Evolutionary conservation across 495 filamentous ascomycete species (phyloP), one percentile per base, ranked within the genome.

Genomic region (Tuber umbilicatum): DNA sequence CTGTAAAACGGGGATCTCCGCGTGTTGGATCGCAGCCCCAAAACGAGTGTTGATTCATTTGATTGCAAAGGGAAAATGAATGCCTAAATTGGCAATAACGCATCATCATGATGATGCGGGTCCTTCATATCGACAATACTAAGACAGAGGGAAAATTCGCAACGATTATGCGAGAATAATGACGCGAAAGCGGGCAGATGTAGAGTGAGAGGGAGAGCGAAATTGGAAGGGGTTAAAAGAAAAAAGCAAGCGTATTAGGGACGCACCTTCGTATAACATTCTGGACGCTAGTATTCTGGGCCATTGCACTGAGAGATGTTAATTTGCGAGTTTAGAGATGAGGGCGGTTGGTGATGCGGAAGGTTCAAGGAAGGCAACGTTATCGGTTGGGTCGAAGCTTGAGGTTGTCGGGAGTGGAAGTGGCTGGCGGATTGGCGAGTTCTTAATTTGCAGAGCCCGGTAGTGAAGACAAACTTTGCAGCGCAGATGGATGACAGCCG

Each of bases 181-280:
- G 40, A 42, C 42, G 71, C 47, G 40, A 70, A 42, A 73, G 47
- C 41, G 75, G 73, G 69, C 23, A 69, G 69, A 70, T 40, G 72
- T 72, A 39, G 40, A 73, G 38, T 6, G 45, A 40, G 43, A n/a
- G n/a, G n/a, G 55, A 64, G 55, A 64, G 27, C 27, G 55, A 64
- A 35, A 64, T 67, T 75, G 68, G 78, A 41, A 38, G 38, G 41
- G 40, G 37, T 21, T 70, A 40, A 41, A 73, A n/a, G 10, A 50
- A 47, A 27, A 40, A 40, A 35, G 39, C 69, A 40, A 50, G 42
- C n/a, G 27, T 64, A 64, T 16, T 64, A 35, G 27, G 55, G 69
- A 86, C 87, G 74, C 88, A 91, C 90, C 90, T 89, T 87, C 90
- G 88, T 86, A 91, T 91, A 50, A 90, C 89, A 87, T 91, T 91